phyloP scores from a whole-genome alignment of 768 basidiomycete species.

The Porpolomopsis calyptriformis region DNA sequence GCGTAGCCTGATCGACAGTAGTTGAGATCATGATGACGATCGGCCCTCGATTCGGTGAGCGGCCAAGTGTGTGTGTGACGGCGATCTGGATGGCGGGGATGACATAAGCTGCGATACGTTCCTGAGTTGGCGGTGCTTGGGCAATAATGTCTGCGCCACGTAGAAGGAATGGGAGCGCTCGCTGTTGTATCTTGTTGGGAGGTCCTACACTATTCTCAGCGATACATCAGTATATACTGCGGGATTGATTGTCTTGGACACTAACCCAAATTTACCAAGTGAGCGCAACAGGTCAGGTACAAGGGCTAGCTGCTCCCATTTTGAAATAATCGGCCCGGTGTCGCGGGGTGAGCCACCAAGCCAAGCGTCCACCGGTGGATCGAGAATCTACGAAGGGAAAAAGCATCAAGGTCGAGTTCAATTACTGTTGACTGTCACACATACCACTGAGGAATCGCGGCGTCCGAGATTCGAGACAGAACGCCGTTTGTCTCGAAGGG shows the following conservation, averaged over 20 bases:
- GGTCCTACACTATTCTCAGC: constrained; percentile 66
- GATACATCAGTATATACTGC: constrained; percentile 6
- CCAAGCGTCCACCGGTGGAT: constrained; percentile 48
- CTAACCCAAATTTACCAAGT: constrained; percentile 88
- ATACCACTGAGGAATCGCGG: constrained; percentile 65
- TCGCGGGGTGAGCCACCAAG: constrained; percentile 49
- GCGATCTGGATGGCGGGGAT: constrained; percentile 84
- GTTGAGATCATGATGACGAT: constrained; percentile 92
- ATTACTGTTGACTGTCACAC: constrained; percentile 18
- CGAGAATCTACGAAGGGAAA: constrained; percentile 36
- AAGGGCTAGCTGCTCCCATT: constrained; percentile 90
- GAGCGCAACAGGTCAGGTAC: constrained; percentile 82
- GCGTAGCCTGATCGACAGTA: constrained; percentile 96
- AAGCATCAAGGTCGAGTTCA: constrained; percentile 9
- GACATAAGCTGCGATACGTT: constrained; percentile 94
- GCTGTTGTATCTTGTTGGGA: constrained; percentile 97
- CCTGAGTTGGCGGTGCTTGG: constrained; percentile 97
- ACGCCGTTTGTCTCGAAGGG: constrained; percentile 60
- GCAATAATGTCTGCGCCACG: constrained; percentile 95
- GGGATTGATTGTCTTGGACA: constrained; percentile 8
- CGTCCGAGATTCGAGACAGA: constrained; percentile 60
- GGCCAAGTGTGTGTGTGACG: constrained; percentile 48
- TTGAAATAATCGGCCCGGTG: constrained; percentile 72
- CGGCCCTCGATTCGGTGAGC: constrained; percentile 63
- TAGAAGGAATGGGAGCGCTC: constrained; percentile 90